phyloP scores from a whole-genome alignment of 306 rosid species.

The Casuarina glauca region DNA sequence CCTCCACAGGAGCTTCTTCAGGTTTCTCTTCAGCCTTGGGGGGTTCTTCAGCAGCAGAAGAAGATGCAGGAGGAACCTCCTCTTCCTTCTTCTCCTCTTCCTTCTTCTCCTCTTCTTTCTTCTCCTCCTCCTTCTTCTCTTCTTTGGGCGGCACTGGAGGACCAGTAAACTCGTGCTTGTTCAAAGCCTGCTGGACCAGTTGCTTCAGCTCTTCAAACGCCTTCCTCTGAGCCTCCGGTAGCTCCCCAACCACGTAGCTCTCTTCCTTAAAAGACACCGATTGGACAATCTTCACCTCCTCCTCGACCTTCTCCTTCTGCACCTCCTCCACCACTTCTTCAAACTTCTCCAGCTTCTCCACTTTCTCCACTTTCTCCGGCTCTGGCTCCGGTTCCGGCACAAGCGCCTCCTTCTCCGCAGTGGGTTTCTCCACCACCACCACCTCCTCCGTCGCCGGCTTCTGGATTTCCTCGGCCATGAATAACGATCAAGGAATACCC shows the following conservation, averaged over 20 bases:
- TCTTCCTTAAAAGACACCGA: slow-evolving; percentile 97
- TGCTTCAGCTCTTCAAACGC: slow-evolving; percentile 75
- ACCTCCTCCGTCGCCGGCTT: slow-evolving; percentile 48
- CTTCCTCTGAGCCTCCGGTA: slow-evolving; percentile 80
- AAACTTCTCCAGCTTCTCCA: slow-evolving; percentile 6
- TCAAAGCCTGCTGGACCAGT: slow-evolving; percentile 69
- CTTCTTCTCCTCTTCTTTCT: slow-evolving; percentile 19
- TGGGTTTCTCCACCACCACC: slow-evolving; percentile 31
- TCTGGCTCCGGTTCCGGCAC: slow-evolving; percentile 21
- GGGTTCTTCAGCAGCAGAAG: slow-evolving; percentile 21
- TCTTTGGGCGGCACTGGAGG: slow-evolving; percentile 41
- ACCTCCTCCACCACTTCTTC: slow-evolving; percentile 30
- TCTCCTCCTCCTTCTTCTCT: slow-evolving; percentile 38
- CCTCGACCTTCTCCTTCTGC: slow-evolving; percentile 34
- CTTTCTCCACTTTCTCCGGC: background rate
- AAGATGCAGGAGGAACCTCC: background rate
- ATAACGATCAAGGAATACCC: background rate
- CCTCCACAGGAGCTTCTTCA: slow-evolving; percentile 21
- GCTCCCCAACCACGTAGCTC: slow-evolving; percentile 69
- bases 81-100: background rate
- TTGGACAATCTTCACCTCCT: slow-evolving; percentile 42
- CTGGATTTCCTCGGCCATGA: slow-evolving; percentile 74
- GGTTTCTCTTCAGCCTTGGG: slow-evolving; percentile 16
- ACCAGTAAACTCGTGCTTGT: slow-evolving; percentile 64
- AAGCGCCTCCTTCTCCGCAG: slow-evolving; percentile 11